Evolutionary conservation across 1,139 yeast species (phyloP), one percentile per base, ranked within the genome.

Genomic region (Arxiozyma telluris): DNA sequence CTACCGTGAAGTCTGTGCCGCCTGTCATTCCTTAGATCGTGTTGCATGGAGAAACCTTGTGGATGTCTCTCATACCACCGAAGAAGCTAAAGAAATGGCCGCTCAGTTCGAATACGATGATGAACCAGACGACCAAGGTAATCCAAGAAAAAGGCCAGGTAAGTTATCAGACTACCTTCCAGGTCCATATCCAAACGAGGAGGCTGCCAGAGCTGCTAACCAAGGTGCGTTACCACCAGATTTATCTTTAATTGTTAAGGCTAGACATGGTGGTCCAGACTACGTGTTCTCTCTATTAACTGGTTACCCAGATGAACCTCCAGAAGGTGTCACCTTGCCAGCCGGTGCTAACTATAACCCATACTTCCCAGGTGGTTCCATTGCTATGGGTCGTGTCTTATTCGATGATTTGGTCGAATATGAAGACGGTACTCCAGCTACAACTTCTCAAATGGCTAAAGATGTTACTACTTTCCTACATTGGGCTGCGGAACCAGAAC

Each of bases 191-290:
- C 90, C 87, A 64, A 93, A 93, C 73, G 98, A 93, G 74, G 95
- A 94, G 78, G 98, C 98, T 62, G 98, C 98, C 53, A 89, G 98
- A 80, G 97, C 98, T 63, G 97, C 96, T 61, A 93, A 93, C 81
- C 97, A 89, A 77, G 98, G 99, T 75, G 97, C 98, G 59, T 80
- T 87, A 64, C 99, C 99, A 60, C 99, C 99, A 60, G 99, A 93
- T 77, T 83, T 93, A 72, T 90, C 97, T 45, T 81, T 93, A 74
- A 89, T 93, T 71, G 96, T 93, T 74, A 93, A 93, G 83, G 98
- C 98, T 64, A 88, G 99, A 82, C 98, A 93, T 77, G 98, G 98
- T 71, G 98, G 90, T 65, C 81, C 88, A 71, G 98, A 94, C 74
- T 93, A 94, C 77, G 87, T 93, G 73, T 93, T 93, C 74, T 76